phyloP scores from a whole-genome alignment of 2,329 filamentous ascomycete genomes.

The Aphanocladium album region DNA sequence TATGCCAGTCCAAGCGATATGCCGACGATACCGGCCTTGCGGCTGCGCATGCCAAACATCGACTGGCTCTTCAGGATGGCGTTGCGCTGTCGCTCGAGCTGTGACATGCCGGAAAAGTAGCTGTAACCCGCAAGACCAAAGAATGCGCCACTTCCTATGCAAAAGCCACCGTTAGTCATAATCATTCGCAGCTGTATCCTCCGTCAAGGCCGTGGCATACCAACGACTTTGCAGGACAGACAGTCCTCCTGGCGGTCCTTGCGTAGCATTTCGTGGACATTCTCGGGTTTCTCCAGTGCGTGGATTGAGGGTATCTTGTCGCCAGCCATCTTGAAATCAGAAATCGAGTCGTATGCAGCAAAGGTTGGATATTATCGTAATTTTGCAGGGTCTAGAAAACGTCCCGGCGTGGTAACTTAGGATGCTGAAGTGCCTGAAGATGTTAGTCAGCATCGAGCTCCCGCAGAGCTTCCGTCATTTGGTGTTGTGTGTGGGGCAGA shows the following conservation, averaged over 20 bases:
- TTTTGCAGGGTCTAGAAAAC: neutral
- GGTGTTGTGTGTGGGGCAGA: conserved; percentile 11
- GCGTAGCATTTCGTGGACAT: conserved; percentile 53
- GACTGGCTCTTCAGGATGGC: conserved; percentile 64
- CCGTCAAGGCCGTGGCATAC: conserved; percentile 37
- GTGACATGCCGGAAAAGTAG: conserved; percentile 68
- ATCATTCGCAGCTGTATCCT: neutral
- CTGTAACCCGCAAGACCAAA: conserved; percentile 72
- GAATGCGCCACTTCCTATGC: conserved; percentile 66
- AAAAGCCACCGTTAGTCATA: neutral
- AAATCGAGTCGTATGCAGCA: too few relatives aligned
- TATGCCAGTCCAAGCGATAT: conserved; percentile 65
- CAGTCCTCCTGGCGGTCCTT: conserved; percentile 61
- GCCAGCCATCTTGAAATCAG: conserved; percentile 10
- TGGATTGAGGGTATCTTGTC: conserved; percentile 47
- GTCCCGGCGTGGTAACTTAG: neutral
- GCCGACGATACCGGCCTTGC: conserved; percentile 60
- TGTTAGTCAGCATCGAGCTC: conserved; percentile 12
- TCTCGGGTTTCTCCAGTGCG: conserved; percentile 55
- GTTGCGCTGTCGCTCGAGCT: conserved; percentile 62
- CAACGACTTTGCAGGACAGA: conserved; percentile 64
- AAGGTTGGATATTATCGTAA: neutral
- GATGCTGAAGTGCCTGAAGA: neutral
- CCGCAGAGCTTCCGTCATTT: conserved; percentile 7
- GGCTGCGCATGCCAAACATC: conserved; percentile 66